Evolutionary conservation across 305 asterid genomes (phyloP), one percentile per base, ranked within the genome.

Genomic region (Striga hermonthica): DNA sequence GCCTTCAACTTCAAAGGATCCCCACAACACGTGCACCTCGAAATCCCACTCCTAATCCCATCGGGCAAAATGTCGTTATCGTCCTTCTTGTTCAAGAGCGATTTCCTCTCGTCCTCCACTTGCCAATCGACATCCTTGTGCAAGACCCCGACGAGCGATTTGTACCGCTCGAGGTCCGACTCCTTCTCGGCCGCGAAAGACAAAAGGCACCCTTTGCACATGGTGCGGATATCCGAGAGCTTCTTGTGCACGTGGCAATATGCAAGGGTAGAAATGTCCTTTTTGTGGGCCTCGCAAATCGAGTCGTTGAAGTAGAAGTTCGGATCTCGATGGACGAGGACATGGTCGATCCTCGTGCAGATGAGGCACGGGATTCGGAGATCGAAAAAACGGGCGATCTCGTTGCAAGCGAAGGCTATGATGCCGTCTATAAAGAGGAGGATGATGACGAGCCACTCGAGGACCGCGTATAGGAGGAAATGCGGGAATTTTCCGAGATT

Each of bases 161-260:
- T 84, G 43, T 79, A 77, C 66, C 70, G 78, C 3, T 82, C 84
- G 13, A 70, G 75, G 15, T 82, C 91, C 0, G 84, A 80, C 56
- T 83, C 92, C 48, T 77, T 90, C 64, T 83, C 90, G 0, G 81
- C 75, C 38, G 96, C 84, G 59, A 79, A 85, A 0, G 97, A 83
- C 13, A 86, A 80, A 45, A 94, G 96, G 68, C 99, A 90, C 0
- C 83, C 82, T 4, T 83, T 95, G 62, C 97, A 94, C 93, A 90
- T 86, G 71, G 52, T 77, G 7, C 81, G 86, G 7, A 85, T 81
- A 54, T 90, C 93, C 4, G 96, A 86, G 6, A 94, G 78, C 78
- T 79, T 84, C 72, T 63, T 80, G 67, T 94, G 99, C 39, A 78
- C 80, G 62, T 84, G 86, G 79, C 97, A 94, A 69, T 86, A 94